Evolutionary conservation across 208 protist genomes (phyloP), one percentile per base, ranked within the genome.

Genomic region (Phytomonas sp.): DNA sequence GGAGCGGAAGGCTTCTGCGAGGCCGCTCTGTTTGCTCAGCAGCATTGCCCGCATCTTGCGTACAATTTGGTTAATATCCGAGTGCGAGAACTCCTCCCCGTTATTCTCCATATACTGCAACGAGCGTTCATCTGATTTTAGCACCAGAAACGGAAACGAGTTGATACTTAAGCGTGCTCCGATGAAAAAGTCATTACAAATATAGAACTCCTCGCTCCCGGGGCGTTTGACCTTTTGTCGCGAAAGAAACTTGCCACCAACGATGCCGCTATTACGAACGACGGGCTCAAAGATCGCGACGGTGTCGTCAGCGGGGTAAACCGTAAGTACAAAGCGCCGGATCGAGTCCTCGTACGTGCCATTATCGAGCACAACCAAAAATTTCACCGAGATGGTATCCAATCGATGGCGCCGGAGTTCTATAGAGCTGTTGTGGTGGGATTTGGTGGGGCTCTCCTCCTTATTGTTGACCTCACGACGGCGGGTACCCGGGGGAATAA

Each of bases 191-290:
- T 97, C 92, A 52, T 87, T 73, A 0, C 92, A 71, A 49, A 70
- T 79, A 71, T 88, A 93, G 67, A 76, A 85, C 65, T 12, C 42
- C 29, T 34, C 63, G 10, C 40, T 49, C 40, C 89, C 80, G 1
- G 84, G 63, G 12, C 80, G 79, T 69, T 81, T 85, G 23, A 96
- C 82, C 34, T 81, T 77, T 68, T 90, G 81, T 10, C 96, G 86
- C 78, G 94, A 88, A 30, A 98, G 78, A 66, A 98, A 98, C 80
- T 96, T 97, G 37, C 96, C 96, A 19, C 94, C 96, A 30, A 97
- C 82, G 74, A 97, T 92, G 71, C 96, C 96, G 64, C 89, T 97
- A 86, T 98, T 98, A 40, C 94, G 90, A 59, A 88, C 77, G 14
- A 92, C 80, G 6, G 92, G 90, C 72, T 97, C 93, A 70, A 89